A percentile compares a stretch with the other conserved stretches of the same genome.
Conservation (phyloP, 2,329 filamentous ascomycete genomes). For the Coleophoma cylindrospora region DNA sequence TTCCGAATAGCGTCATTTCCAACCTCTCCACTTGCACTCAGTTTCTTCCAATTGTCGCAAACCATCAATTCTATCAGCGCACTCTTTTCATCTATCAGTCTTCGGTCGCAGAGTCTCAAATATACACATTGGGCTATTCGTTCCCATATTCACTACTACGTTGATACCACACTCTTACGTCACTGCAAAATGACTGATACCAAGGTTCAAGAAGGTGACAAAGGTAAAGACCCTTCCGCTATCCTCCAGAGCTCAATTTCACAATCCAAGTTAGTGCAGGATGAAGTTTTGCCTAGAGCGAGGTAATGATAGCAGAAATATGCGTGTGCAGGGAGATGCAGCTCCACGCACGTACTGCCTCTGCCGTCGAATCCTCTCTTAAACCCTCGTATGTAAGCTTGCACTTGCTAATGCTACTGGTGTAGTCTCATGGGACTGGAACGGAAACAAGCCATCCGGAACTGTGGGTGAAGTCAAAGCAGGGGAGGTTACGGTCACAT, state of each 20-base stretch:
- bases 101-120: slow-evolving; percentile 8
- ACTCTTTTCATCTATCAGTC: slow-evolving; percentile 4
- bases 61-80: slow-evolving; percentile 12
- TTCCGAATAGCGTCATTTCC: slow-evolving; percentile 9
- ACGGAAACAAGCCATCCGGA: slow-evolving; percentile 47
- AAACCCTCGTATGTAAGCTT: no score
- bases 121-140: background rate
- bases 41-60: slow-evolving; percentile 16
- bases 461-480: slow-evolving; percentile 52
- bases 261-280: background rate
- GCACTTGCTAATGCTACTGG: no score
- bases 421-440: slow-evolving; percentile 60
- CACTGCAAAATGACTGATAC: slow-evolving; percentile 35
- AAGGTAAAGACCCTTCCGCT: slow-evolving; percentile 29
- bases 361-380: no score
- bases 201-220: slow-evolving; percentile 43
- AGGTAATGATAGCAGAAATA: no score
- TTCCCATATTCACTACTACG: background rate
- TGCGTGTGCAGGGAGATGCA: no score
- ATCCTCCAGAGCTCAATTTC: background rate
- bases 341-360: no score
- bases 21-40: slow-evolving; percentile 3
- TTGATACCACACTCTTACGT: background rate
- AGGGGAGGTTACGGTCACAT: slow-evolving; percentile 55
- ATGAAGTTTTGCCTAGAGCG: background rate